Conservation (phyloP, 2,329 filamentous ascomycete genomes). For the Cercospora sp. region DNA sequence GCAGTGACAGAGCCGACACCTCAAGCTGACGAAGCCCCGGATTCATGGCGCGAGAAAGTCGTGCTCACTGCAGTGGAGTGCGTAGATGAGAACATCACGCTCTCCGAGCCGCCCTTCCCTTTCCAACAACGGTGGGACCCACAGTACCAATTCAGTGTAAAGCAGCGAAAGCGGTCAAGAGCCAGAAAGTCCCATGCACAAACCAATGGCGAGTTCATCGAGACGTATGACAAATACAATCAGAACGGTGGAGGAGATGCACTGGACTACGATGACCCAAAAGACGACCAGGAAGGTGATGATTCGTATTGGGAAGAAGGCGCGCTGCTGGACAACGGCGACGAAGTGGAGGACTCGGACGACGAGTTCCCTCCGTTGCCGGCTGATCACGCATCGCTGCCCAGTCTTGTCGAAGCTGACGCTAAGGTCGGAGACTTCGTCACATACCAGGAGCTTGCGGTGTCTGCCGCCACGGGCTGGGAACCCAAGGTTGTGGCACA, state of each 20-base stretch:
- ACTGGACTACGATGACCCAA: conserved; percentile 48
- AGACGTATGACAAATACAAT: conserved; percentile 42
- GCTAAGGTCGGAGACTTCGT: conserved; percentile 63
- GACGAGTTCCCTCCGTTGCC: conserved; percentile 59
- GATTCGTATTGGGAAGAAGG: conserved; percentile 36
- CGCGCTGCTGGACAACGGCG: conserved; percentile 28
- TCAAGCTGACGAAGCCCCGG: conserved; percentile 49
- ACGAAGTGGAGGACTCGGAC: conserved; percentile 35
- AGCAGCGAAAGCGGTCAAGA: conserved; percentile 48
- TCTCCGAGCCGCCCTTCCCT: conserved; percentile 81
- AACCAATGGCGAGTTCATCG: conserved; percentile 43
- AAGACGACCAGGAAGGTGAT: conserved; percentile 30
- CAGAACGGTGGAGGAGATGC: conserved; percentile 35
- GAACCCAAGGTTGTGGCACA: conserved; percentile 63
- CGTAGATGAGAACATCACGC: conserved; percentile 64
- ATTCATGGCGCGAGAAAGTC: conserved; percentile 74
- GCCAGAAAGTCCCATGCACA: conserved; percentile 52
- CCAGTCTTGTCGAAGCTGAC: conserved; percentile 51
- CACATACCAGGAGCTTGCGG: conserved; percentile 65
- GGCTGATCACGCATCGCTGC: conserved; percentile 47
- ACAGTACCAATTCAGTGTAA: conserved; percentile 58
- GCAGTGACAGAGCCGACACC: neutral
- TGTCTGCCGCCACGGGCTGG: conserved; percentile 65
- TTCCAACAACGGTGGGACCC: conserved; percentile 84
- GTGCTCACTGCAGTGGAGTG: conserved; percentile 81